Base-by-base conservation (phyloP, 1,284 basidiomycete genomes). In the Agaricales sp. region DNA sequence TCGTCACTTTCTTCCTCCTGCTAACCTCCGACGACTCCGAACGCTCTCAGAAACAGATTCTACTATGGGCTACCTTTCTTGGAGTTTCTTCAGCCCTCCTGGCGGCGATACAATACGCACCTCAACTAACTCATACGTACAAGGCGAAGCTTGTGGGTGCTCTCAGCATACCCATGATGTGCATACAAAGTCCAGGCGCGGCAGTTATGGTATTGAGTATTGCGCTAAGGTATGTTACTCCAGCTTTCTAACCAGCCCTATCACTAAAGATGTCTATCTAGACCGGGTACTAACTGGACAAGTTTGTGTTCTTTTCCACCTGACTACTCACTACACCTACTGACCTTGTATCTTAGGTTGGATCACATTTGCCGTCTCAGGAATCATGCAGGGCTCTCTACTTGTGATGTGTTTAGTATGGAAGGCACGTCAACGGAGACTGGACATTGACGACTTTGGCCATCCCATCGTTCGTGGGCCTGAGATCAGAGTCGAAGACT, bases 391-490 rank as follows among this genome's bases (percentile, higher is more conserved):
- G 66, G 82, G 80, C 1, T 71, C 73, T 16, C 75, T 99, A 3
- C 75, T 99, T 45, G 58, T 71, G 48, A 87, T 93, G 78, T 94
- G 92, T 58, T 63, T 92, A 14, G 54, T 71, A 8, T 94, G 90
- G 87, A 90, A 85, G 61, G 54, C 75, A 22, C 77, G 89, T 21
- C 93, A 97, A 62, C 71, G 65, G 45, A 68, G 71, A 19, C 74
- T 91, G 2, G 80, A 81, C n/a, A 77, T 98, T 49, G 92, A 99
- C 62, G 95, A 98, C 65, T 99, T 95, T 60, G 95, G 96, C 0
- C 70, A 77, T 30, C 78, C 84, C 11, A n/a, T 35, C 11, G n/a
- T 11, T 8, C 8, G 30, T 8, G 30, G 30, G 30, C 30, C 30
- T 8, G 30, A 35, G 30, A 35, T 35, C 30, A 35, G 30, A n/a